These are phyloP conservation scores for Fusarium piperis DNA, from an alignment of 2,329 filamentous ascomycete genomes.

Conservation along the genomic window DNA sequence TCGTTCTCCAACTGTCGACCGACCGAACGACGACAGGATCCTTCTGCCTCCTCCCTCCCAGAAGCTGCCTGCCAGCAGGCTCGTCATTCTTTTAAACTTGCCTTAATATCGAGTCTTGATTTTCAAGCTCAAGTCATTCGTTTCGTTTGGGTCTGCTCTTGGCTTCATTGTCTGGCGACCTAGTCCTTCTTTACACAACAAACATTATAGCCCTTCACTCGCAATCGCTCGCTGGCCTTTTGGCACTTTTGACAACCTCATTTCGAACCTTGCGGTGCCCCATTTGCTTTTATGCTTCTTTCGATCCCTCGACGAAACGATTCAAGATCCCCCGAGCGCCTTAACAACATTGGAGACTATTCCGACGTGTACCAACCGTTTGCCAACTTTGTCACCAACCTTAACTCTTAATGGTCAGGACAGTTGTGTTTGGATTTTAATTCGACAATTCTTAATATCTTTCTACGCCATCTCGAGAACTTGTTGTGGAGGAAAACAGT, in stretches of 20 bases:
- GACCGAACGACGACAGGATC: slow-evolving; percentile 42
- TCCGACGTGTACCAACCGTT: slow-evolving; percentile 11
- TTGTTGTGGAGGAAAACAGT: slow-evolving; percentile 22
- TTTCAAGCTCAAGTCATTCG: slow-evolving; percentile 35
- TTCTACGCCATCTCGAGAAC: slow-evolving; percentile 6
- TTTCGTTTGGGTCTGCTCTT: slow-evolving; percentile 36
- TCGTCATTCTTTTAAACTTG: slow-evolving; percentile 53
- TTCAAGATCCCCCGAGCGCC: slow-evolving; percentile 21
- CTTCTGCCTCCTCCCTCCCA: slow-evolving; percentile 32
- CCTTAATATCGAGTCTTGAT: slow-evolving; percentile 38
- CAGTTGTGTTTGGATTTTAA: slow-evolving; percentile 29
- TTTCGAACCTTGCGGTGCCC: slow-evolving; percentile 15
- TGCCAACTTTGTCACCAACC: slow-evolving; percentile 15
- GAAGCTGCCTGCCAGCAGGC: slow-evolving; percentile 64
- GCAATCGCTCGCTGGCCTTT: slow-evolving; percentile 33
- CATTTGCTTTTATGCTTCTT: slow-evolving; percentile 23
- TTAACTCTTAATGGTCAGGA: slow-evolving; percentile 37
- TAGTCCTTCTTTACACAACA: slow-evolving; percentile 37
- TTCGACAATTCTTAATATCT: slow-evolving; percentile 35
- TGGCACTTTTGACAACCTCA: slow-evolving; percentile 20
- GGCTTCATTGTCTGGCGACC: slow-evolving; percentile 22
- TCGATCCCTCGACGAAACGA: slow-evolving; percentile 36
- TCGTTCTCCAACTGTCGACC: slow-evolving; percentile 48
- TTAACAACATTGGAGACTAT: slow-evolving; percentile 25
- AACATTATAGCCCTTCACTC: slow-evolving; percentile 25